These are phyloP conservation scores for Cyberlindnera euphorbiiphila DNA, from an alignment of 805 yeast species.

Conservation along the genomic window DNA sequence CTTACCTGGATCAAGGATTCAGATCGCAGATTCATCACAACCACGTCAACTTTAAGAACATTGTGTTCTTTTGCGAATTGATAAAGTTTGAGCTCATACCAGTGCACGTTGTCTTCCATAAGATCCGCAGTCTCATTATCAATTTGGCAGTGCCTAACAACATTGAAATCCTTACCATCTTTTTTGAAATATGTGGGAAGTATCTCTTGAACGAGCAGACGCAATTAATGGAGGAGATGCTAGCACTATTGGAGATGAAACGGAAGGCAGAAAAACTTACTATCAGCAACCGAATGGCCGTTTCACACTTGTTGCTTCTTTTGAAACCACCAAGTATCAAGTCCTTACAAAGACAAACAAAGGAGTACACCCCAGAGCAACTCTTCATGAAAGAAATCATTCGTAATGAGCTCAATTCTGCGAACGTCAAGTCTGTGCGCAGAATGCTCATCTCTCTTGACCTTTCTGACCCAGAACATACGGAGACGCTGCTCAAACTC, in stretches of 20 bases:
- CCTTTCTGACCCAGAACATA: constrained; percentile 39
- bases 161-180: constrained; percentile 62
- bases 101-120: constrained; percentile 66
- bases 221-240: constrained; percentile 58
- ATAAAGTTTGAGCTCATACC: constrained; percentile 75
- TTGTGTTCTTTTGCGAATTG: constrained; percentile 68
- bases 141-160: constrained; percentile 51
- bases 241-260: constrained; percentile 49
- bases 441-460: constrained; percentile 41
- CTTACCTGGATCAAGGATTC: constrained; percentile 54
- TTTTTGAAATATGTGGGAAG: constrained; percentile 72
- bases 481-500: constrained; percentile 32
- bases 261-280: constrained; percentile 47
- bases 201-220: constrained; percentile 57
- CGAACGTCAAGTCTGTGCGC: constrained; percentile 34
- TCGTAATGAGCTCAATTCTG: constrained; percentile 43
- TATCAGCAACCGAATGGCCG: constrained; percentile 51
- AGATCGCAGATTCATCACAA: constrained; percentile 55
- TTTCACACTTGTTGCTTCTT: constrained; percentile 50
- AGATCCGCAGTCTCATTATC: constrained; percentile 56
- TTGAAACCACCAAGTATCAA: constrained; percentile 53
- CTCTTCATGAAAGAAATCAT: constrained; percentile 47
- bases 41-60: constrained; percentile 49
- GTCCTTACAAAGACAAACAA: constrained; percentile 24
- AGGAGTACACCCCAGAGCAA: constrained; percentile 40